These are phyloP conservation scores for Fusarium odoratissimum DNA, from an alignment of 2,329 filamentous ascomycete species.

Conservation along the genomic window DNA sequence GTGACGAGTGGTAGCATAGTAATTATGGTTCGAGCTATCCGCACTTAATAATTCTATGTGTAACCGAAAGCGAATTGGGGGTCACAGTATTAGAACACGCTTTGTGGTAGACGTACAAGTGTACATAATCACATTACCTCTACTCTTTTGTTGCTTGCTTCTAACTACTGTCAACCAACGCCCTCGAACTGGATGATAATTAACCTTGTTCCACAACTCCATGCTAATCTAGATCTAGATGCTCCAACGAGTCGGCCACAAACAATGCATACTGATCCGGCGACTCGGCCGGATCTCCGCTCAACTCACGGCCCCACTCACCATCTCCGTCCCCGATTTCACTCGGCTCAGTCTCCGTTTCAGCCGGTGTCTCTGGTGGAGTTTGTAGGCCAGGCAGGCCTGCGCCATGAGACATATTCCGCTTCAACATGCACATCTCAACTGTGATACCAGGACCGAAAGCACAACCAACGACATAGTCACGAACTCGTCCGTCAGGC, in stretches of 20 bases:
- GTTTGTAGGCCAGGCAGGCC: constrained; percentile 57
- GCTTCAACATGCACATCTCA: constrained; percentile 75
- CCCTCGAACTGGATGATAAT: not conserved
- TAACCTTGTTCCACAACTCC: not conserved
- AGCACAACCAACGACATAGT: constrained; percentile 74
- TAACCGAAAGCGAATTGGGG: not conserved
- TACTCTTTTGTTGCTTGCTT: not conserved
- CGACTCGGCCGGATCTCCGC: constrained; percentile 23
- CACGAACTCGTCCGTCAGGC: constrained; percentile 60
- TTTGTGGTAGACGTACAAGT: not conserved
- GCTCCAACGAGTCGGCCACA: constrained; percentile 38
- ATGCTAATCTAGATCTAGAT: constrained; percentile 44
- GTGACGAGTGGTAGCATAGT: not conserved
- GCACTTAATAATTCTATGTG: not conserved
- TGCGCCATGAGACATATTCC: constrained; percentile 45
- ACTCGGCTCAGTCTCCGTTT: constrained; percentile 64
- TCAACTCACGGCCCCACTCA: constrained; percentile 30
- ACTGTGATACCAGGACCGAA: constrained; percentile 77
- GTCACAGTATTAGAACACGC: not conserved
- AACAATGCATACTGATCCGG: constrained; percentile 34
- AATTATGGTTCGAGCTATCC: not conserved
- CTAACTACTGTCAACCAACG: not conserved
- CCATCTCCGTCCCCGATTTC: constrained; percentile 57
- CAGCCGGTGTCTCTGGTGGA: constrained; percentile 67
- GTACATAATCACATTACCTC: constrained; percentile 4